phyloP scores from a whole-genome alignment of 1,139 yeast genomes.

The Taphrina confusa region DNA sequence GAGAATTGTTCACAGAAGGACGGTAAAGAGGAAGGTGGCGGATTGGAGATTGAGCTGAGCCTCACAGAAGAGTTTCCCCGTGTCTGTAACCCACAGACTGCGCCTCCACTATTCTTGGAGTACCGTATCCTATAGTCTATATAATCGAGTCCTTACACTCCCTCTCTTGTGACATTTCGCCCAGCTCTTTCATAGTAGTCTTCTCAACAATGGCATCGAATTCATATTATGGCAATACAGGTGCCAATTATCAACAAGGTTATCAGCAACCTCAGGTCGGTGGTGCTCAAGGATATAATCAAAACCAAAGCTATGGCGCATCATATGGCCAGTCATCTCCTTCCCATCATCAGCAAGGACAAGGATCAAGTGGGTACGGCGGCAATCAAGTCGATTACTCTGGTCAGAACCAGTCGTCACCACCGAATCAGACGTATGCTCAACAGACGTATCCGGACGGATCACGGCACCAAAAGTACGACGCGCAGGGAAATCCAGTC shows the following conservation, averaged over 20 bases:
- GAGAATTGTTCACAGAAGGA: too few relatives aligned
- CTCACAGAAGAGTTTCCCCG: too few relatives aligned
- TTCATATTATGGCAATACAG: conserved; percentile 17
- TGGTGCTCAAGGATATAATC: neutral
- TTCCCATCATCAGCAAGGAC: neutral
- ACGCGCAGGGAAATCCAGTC: conserved; percentile 18
- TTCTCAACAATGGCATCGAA: conserved; percentile 8
- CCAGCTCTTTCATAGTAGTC: neutral
- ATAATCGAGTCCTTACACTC: too few relatives aligned
- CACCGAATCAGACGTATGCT: neutral
- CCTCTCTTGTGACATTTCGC: neutral
- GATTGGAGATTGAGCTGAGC: too few relatives aligned
- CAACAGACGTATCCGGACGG: conserved; percentile 16
- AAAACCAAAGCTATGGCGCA: conserved; percentile 1
- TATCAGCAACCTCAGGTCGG: neutral
- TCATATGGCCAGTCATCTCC: neutral
- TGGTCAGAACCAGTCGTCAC: neutral
- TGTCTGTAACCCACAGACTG: too few relatives aligned
- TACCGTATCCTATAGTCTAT: too few relatives aligned
- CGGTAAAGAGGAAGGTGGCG: too few relatives aligned
- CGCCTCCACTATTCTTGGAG: conserved; percentile 11
- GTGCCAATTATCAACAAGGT: conserved; percentile 6
- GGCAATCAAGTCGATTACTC: neutral
- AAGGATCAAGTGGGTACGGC: neutral
- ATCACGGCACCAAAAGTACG: conserved; percentile 12